Evolutionary conservation across 2,329 filamentous ascomycete species (phyloP).

Genomic region (Chalaropsis ovoidea): DNA sequence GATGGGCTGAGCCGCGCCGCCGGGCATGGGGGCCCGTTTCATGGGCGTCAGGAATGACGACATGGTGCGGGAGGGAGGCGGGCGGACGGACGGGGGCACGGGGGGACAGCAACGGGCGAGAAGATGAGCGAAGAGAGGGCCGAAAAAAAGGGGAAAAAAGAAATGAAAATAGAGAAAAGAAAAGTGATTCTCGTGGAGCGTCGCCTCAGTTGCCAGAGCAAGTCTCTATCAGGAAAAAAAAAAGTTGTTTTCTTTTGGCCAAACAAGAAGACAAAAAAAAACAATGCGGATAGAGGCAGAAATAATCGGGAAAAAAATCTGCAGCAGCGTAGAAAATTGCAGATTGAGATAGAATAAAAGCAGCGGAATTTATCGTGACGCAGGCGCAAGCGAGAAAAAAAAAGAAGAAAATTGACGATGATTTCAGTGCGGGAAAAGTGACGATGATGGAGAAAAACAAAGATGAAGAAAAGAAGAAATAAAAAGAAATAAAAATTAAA

Average conservation of each 20-base stretch:
- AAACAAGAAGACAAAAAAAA: background rate
- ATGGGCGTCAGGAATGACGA: conserved; percentile 40
- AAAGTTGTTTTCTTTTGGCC: background rate
- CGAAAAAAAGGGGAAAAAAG: background rate
- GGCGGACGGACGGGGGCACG: background rate
- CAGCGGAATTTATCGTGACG: background rate
- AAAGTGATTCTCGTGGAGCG: background rate
- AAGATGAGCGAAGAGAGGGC: background rate
- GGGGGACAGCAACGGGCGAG: background rate
- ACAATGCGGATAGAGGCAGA: too few species aligned
- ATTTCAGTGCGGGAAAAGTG: too few species aligned
- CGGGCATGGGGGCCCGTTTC: conserved; percentile 32
- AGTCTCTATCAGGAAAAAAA: background rate
- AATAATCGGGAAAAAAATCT: too few species aligned
- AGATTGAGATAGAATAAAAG: too few species aligned
- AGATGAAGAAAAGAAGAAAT: conserved; percentile 9
- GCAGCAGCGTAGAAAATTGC: too few species aligned
- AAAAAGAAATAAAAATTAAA: conserved; percentile 16
- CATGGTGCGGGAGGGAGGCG: conserved; percentile 32
- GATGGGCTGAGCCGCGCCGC: conserved; percentile 32
- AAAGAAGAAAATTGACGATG: background rate
- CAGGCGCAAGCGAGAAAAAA: background rate
- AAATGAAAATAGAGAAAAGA: background rate
- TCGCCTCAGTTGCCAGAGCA: background rate
- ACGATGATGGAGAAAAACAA: conserved; percentile 8